Evolutionary conservation across 164 flowering plant species (phyloP), one percentile per base, ranked within the genome.

Genomic region (Brasenia schreberi): DNA sequence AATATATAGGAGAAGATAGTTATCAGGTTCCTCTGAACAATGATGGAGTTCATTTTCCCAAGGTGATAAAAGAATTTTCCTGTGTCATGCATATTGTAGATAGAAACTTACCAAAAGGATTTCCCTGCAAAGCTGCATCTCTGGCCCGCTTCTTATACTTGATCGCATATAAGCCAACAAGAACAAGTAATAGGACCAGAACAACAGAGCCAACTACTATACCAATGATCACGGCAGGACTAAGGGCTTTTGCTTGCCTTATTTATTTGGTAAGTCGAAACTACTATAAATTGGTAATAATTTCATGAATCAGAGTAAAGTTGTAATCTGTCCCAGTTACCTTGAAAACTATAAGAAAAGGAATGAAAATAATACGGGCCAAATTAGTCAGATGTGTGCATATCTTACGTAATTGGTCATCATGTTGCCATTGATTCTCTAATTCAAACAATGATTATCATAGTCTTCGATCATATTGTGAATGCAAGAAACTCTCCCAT

Each of bases 341-440:
- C 53, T 45, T 45, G 53, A 2, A 2, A 1, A 12, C 7, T 45
- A 45, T 45, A 45, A 45, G 3, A 12, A 45, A 23, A 23, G 27
- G 90, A 84, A 23, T 80, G 70, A 59, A 88, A 86, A 65, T 59
- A 79, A 70, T 83, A 88, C 19, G 91, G 95, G 52, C 91, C 95
- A 72, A 86, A 76, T 65, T 66, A 75, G 3, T 17, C 10, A 7
- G 67, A 78, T n/a, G n/a, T n/a, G n/a, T n/a, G n/a, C n/a, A n/a
- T n/a, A n/a, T n/a, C n/a, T n/a, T n/a, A n/a, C n/a, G n/a, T n/a
- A n/a, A n/a, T n/a, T n/a, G n/a, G n/a, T n/a, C n/a, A n/a, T n/a
- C n/a, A n/a, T n/a, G n/a, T n/a, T n/a, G n/a, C n/a, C n/a, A n/a
- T n/a, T n/a, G n/a, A n/a, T n/a, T n/a, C n/a, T n/a, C n/a, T n/a